Conservation (phyloP, 179 eudicot species). For the Actinidia chinensis region DNA sequence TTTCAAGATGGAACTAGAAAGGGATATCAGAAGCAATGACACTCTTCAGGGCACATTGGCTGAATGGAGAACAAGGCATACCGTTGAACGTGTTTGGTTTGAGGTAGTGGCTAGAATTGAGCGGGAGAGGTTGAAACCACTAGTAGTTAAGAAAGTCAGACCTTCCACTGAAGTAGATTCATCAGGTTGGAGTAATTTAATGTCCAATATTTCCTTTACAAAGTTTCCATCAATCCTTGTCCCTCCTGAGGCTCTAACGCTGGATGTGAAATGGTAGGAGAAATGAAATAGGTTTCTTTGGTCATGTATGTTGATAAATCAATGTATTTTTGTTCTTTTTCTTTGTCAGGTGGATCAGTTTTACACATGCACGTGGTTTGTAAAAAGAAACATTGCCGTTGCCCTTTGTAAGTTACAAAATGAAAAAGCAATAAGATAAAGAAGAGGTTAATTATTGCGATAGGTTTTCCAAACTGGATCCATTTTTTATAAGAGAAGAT, state of each 20-base stretch:
- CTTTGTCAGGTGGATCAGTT: background rate
- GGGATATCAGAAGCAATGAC: conserved; percentile 35
- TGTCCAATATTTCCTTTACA: conserved; percentile 53
- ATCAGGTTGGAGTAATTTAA: conserved; percentile 47
- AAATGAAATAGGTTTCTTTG: background rate
- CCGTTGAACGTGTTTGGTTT: conserved; percentile 39
- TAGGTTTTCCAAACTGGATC: background rate
- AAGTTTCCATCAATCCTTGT: conserved; percentile 42
- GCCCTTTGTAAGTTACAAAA: conserved; percentile 15
- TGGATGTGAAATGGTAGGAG: conserved; percentile 49
- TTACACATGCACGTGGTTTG: background rate
- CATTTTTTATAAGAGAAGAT: no score
- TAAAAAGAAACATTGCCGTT: conserved; percentile 6
- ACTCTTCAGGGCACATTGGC: conserved; percentile 30
- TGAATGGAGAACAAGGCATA: conserved; percentile 64
- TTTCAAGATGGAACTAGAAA: conserved; percentile 52
- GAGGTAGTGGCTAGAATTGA: conserved; percentile 55
- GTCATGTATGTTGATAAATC: background rate
- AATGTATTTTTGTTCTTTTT: conserved; percentile 10
- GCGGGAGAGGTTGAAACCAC: conserved; percentile 41
- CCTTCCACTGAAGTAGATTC: conserved; percentile 46
- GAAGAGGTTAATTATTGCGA: background rate
- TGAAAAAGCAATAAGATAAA: background rate
- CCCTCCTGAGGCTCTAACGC: conserved; percentile 48
- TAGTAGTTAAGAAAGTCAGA: conserved; percentile 38